Percentiles rank a stretch among this genome's conserved stretches.
Evolutionary conservation across 805 yeast genomes (phyloP).

Genomic region (Kregervanrija fluxuum): DNA sequence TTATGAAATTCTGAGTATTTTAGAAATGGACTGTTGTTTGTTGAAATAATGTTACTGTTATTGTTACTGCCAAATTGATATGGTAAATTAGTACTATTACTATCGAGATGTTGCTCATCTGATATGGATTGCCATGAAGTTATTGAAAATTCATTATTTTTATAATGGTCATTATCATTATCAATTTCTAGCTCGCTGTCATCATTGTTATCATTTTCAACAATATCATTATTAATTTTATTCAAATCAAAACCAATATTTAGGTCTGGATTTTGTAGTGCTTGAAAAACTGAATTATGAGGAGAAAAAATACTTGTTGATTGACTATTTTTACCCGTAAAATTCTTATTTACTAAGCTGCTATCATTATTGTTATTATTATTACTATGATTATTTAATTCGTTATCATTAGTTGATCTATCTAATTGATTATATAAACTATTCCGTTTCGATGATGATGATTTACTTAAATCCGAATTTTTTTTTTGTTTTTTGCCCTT

Average conservation of each 20-base stretch:
- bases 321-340: neutral
- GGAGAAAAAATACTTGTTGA: slow-evolving; percentile 18
- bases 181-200: neutral
- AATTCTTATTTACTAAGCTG: neutral
- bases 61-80: slow-evolving; percentile 2
- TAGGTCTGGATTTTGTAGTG: slow-evolving; percentile 28
- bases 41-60: slow-evolving; percentile 3
- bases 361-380: neutral
- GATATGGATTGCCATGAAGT: slow-evolving; percentile 31
- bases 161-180: slow-evolving; percentile 1
- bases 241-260: slow-evolving; percentile 16
- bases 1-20: neutral
- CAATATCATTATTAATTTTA: neutral
- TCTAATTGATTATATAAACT: no score
- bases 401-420: neutral
- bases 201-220: neutral
- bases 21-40: slow-evolving; percentile 2
- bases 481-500: no score
- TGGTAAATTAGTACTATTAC: neutral
- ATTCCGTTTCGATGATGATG: no score
- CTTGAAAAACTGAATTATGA: slow-evolving; percentile 26
- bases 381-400: neutral
- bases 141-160: slow-evolving; percentile 24
- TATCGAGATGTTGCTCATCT: neutral
- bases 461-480: no score